Conservation (phyloP, 139 green algal genomes). For the Picochlorum sp. region DNA sequence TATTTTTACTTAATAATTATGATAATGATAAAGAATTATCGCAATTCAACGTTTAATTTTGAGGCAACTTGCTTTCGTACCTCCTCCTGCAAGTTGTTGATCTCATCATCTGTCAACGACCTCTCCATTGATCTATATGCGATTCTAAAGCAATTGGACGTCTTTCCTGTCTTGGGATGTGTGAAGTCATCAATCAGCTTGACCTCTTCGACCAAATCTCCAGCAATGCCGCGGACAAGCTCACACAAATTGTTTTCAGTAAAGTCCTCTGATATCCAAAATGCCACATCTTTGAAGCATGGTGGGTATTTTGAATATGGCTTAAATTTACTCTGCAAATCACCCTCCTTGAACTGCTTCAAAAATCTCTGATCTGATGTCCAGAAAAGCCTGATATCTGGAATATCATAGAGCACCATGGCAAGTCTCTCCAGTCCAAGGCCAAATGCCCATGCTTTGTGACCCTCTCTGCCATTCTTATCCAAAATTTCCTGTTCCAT, state of each 20-base stretch:
- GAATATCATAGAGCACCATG: slow-evolving; percentile 98
- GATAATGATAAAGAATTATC: slow-evolving; percentile 17
- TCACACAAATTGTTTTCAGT: slow-evolving; percentile 99
- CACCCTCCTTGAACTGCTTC: slow-evolving; percentile 75
- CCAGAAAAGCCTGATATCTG: slow-evolving; percentile 98
- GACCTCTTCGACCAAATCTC: slow-evolving; percentile 91
- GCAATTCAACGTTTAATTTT: slow-evolving; percentile 62
- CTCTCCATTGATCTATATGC: slow-evolving; percentile 89
- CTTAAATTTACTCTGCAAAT: slow-evolving; percentile 77
- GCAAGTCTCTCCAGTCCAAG: slow-evolving; percentile 94
- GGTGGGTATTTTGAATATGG: slow-evolving; percentile 91
- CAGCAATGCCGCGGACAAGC: slow-evolving; percentile 62
- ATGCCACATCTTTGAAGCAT: slow-evolving; percentile 97
- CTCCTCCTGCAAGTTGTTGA: slow-evolving; percentile 85
- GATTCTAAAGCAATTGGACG: slow-evolving; percentile 94
- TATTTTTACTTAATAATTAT: not conserved
- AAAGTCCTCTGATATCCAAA: slow-evolving; percentile 87
- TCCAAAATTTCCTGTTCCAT: slow-evolving; percentile 91
- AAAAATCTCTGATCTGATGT: slow-evolving; percentile 80
- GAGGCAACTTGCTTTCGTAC: slow-evolving; percentile 47
- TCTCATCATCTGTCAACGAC: slow-evolving; percentile 92
- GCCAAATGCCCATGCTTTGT: slow-evolving; percentile 44
- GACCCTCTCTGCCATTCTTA: slow-evolving; percentile 36
- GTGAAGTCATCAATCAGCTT: slow-evolving; percentile 94
- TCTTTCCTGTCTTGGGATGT: slow-evolving; percentile 83